Base-by-base conservation (phyloP, 2,329 filamentous ascomycete genomes). In the Nigrospora osmanthi region DNA sequence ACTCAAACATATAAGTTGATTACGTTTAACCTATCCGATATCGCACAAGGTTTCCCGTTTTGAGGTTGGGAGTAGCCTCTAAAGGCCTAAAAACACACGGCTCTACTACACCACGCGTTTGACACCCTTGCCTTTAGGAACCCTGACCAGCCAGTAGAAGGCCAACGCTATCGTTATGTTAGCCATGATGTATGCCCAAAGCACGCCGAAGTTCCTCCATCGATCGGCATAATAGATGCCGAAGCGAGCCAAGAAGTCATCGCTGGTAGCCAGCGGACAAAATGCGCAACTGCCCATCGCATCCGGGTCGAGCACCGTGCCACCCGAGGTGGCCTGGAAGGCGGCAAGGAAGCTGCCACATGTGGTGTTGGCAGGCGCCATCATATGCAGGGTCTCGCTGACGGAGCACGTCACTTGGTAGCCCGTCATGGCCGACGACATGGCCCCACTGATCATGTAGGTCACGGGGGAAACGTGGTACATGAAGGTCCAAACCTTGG, bases 401-500 rank as follows among this genome's bases (percentile, higher is more conserved):
- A 56, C 49, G 4, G 69, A 61, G 55, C 80, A 84, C 1, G 57
- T 37, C 10, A 83, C 68, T 1, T 63, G 50, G 1, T 76, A 61
- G 11, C 68, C 66, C 16, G 75, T 63, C 2, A 89, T 65, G 0
- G 81, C 79, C 6, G 80, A 77, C 0, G 81, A 73, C 6, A 89
- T 70, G 11, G 87, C 73, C 42, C 85, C 85, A 38, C 80, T 76
- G 45, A 89, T 78, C 78, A 81, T 85, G 67, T 83, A 89, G 1
- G 82, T 87, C 0, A 73, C 71, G 0, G 84, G 84, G 58, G 83
- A 86, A 52, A 82, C 61, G 57, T 76, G 85, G 66, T 85, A 85
- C 69, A 77, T 74, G 78, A 82, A 87, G 65, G 83, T 86, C 82
- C 83, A 91, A 67, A 89, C 87, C 23, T 78, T 76, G 1, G 80